Base-by-base conservation (phyloP, 345 rosid species). In the Murraya koenigii region DNA sequence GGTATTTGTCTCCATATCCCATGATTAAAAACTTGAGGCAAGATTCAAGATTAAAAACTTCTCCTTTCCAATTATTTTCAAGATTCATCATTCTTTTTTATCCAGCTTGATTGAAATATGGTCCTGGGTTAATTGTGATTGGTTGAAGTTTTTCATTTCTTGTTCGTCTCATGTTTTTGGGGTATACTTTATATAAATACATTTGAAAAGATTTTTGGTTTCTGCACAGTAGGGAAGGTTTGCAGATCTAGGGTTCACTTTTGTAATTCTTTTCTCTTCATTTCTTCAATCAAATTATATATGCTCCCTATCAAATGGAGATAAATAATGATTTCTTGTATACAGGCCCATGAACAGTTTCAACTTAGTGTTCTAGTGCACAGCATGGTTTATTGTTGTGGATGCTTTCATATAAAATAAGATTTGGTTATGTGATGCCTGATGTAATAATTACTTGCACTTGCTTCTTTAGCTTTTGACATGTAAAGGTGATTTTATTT, bases 1-100 rank as follows among this genome's bases (percentile, higher is more conserved):
- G 97, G 98, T 95, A 81, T 32, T 38, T 65, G 72, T 49, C 56
- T 64, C 32, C 17, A 26, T 38, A 23, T 19, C 32, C 72, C 19
- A 3, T 47, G 10, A 28, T 30, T 39, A 22, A 62, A 49, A 75
- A 28, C n/a, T 75, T 47, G 47, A 28, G 41, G 69, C 32, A 62
- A n/a, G n/a, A n/a, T n/a, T n/a, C n/a, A n/a, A n/a, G n/a, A n/a
- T n/a, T n/a, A n/a, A n/a, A n/a, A n/a, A n/a, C 52, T 60, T 13
- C 33, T 25, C 26, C 44, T 75, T 75, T 58, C 75, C 36, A 22
- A 26, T 6, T 75, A 52, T 10, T 11, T 44, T 44, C 49, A 44
- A 11, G 4, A 44, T 44, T 44, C 17, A 44, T 44, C 49, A 44
- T 44, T 44, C 49, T 44, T 44, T 41, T 44, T 44, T 17, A 44